Evolutionary conservation across 139 green algal species (phyloP), one percentile per base, ranked within the genome.

Genomic region (Chlamydomonas sp.): DNA sequence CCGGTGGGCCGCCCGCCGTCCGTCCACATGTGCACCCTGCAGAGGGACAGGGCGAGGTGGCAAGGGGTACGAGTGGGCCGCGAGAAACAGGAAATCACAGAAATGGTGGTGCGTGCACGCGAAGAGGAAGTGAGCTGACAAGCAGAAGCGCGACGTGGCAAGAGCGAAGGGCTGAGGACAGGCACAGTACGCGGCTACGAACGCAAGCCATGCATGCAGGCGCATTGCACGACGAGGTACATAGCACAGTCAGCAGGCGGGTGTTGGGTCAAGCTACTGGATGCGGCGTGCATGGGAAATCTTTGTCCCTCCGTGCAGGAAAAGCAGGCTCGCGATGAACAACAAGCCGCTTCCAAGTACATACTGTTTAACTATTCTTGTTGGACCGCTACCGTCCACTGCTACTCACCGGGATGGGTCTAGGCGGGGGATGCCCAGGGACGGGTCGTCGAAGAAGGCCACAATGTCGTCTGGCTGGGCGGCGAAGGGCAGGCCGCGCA

Each of bases 401-500:
- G 10, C 18, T 16, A 17, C 68, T 68, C 74, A 95, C 93, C 86
- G 83, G 68, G 91, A 90, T 20, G 89, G 76, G 78, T 85, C 77
- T 5, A 92, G 16, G 0, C 90, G 88, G 2, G 89, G 66, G 57
- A 95, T 88, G n/a, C 86, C 90, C 17, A 93, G 73, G 0, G 81
- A 63, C 14, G 89, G 63, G 85, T 97, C 94, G 57, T 97, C 90
- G 90, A 99, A 99, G 91, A 97, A 99, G 5, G 92, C 74, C 8
- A 93, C 90, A 82, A 99, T 95, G 79, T 98, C 96, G 3, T 96
- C 88, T 31, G 91, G 90, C 4, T 90, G 92, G n/a, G 95, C 94
- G 12, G 86, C 92, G 89, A 97, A 99, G 2, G 96, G 96, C 85
- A 99, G 90, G 2, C 96, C 96, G 5, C 96, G 91, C 86, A 99